Conservation (phyloP, 1,139 yeast species). For the Sugiyamaella xylanicola region DNA sequence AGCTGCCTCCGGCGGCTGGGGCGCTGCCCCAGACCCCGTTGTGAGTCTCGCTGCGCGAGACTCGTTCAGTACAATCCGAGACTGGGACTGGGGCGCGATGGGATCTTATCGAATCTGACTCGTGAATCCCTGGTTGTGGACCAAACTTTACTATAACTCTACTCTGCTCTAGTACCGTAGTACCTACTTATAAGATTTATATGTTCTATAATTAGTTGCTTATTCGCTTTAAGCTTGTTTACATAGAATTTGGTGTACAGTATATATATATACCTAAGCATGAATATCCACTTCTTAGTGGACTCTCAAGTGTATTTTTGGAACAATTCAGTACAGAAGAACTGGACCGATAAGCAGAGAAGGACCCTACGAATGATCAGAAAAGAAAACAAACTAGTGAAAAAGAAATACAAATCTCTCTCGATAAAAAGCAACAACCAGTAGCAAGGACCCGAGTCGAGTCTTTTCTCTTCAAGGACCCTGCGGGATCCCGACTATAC, state of each 20-base stretch:
- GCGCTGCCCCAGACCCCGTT: too few relatives aligned
- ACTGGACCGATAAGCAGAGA: too few relatives aligned
- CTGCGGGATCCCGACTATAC: neutral
- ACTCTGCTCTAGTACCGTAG: too few relatives aligned
- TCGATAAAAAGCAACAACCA: neutral
- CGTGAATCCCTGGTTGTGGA: too few relatives aligned
- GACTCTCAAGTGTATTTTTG: neutral
- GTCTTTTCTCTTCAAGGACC: neutral
- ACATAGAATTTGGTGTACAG: neutral
- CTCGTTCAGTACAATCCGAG: neutral
- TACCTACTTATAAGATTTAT: too few relatives aligned
- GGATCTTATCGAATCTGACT: neutral
- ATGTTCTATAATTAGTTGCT: too few relatives aligned
- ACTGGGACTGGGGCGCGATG: neutral
- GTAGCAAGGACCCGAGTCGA: neutral
- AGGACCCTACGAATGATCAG: neutral
- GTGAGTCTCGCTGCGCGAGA: too few relatives aligned
- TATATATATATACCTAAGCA: neutral
- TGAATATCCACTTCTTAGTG: too few relatives aligned
- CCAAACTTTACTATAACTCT: neutral
- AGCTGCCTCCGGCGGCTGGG: too few relatives aligned
- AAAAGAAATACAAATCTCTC: neutral
- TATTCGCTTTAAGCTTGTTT: constrained; percentile 1
- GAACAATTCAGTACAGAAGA: too few relatives aligned
- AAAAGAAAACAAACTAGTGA: neutral